A percentile compares a stretch with the other conserved stretches of the same genome.
Evolutionary conservation across 305 asterid genomes (phyloP).

Genomic region (Petunia hybrid): DNA sequence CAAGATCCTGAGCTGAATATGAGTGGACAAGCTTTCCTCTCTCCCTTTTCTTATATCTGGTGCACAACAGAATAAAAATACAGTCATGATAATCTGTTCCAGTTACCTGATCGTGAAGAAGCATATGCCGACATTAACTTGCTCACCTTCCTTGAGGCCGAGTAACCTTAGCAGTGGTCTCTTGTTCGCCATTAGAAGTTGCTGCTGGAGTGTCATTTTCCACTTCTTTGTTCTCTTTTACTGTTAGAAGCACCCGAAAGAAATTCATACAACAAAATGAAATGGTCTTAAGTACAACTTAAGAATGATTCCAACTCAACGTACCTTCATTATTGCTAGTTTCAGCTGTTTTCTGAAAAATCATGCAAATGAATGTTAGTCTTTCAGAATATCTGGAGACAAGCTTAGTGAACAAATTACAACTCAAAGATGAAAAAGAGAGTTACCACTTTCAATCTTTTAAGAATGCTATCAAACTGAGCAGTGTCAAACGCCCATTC

Average conservation of each 20-base stretch:
- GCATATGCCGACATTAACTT: background rate
- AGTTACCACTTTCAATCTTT: conserved; percentile 90
- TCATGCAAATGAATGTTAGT: conserved; percentile 29
- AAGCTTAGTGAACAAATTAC: background rate
- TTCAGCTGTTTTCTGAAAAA: conserved; percentile 70
- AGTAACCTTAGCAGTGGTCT: conserved; percentile 60
- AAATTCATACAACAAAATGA: conserved; percentile 31
- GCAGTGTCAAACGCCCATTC: conserved; percentile 97
- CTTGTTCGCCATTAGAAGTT: conserved; percentile 42
- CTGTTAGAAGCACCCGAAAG: conserved; percentile 40
- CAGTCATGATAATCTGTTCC: background rate
- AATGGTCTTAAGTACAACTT: background rate
- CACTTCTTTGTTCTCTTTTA: conserved; percentile 45
- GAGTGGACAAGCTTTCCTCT: conserved; percentile 78
- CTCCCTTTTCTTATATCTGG: conserved; percentile 90
- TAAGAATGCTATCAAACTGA: conserved; percentile 90
- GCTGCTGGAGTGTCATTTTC: conserved; percentile 39
- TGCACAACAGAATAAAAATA: background rate
- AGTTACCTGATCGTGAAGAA: background rate
- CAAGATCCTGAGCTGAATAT: conserved; percentile 90
- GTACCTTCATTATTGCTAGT: conserved; percentile 64
- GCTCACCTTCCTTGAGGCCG: conserved; percentile 94
- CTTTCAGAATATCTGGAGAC: background rate
- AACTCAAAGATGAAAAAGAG: conserved; percentile 22
- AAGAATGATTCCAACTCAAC: background rate